phyloP scores from a whole-genome alignment of 2,329 filamentous ascomycete species.

The Fusarium sulawesiense region DNA sequence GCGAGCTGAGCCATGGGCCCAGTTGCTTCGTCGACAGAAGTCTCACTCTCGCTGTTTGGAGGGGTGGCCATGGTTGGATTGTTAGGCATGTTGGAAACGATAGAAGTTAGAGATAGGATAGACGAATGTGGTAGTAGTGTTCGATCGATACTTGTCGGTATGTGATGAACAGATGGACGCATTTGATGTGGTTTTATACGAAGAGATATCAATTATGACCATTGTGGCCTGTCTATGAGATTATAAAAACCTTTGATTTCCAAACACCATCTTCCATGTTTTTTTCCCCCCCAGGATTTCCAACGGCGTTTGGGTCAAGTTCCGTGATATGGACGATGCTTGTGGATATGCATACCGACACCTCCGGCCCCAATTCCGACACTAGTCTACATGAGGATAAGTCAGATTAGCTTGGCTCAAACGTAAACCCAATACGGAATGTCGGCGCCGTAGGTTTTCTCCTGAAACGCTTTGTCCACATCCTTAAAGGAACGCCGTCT shows the following conservation, averaged over 20 bases:
- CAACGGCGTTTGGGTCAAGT: not conserved
- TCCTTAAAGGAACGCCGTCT: conserved; percentile 6
- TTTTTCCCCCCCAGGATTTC: not conserved
- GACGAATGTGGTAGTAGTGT: too few relatives aligned
- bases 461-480: not conserved
- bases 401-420: not conserved
- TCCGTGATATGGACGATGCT: not conserved
- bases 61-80: not conserved
- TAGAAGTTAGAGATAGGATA: not conserved
- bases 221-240: not conserved
- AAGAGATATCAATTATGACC: too few relatives aligned
- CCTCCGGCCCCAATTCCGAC: not conserved
- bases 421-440: conserved; percentile 18
- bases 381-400: not conserved
- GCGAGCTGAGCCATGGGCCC: conserved; percentile 27
- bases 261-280: not conserved
- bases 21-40: conserved; percentile 1
- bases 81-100: not conserved
- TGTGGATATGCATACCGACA: not conserved
- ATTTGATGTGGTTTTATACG: too few relatives aligned
- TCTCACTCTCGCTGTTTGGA: conserved; percentile 2
- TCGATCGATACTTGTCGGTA: too few relatives aligned
- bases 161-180: too few relatives aligned
- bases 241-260: not conserved
- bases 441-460: conserved; percentile 29